phyloP scores from a whole-genome alignment of 2,329 filamentous ascomycete genomes.

The Sporothrix brunneoviolacea region DNA sequence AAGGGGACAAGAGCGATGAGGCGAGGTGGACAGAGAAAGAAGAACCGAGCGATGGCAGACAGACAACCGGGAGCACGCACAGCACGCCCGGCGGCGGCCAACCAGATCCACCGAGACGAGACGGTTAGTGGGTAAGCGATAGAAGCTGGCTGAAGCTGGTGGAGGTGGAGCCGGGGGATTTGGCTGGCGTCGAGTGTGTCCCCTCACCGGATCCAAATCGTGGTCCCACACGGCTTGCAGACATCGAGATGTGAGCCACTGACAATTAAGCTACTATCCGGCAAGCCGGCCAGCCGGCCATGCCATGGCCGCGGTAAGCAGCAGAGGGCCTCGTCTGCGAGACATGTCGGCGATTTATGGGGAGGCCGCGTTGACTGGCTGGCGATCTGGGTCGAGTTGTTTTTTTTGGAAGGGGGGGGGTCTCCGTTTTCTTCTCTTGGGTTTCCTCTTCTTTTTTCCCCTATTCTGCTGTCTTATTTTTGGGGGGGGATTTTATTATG shows the following conservation, averaged over 20 bases:
- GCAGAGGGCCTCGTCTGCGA: background rate
- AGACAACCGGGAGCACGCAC: too few relatives aligned
- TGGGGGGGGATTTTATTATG: too few relatives aligned
- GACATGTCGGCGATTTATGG: background rate
- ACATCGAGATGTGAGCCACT: background rate
- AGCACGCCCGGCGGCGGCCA: too few relatives aligned
- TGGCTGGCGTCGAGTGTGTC: background rate
- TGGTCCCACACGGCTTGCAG: conserved; percentile 6
- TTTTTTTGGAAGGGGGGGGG: too few relatives aligned
- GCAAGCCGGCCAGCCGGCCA: too few relatives aligned
- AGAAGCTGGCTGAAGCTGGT: too few relatives aligned
- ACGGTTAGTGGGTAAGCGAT: background rate
- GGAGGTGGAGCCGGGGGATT: background rate
- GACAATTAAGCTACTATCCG: background rate
- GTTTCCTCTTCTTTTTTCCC: background rate
- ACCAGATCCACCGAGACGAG: background rate
- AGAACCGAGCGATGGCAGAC: too few relatives aligned
- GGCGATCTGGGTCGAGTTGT: too few relatives aligned
- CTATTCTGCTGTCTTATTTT: background rate
- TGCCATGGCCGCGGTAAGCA: background rate
- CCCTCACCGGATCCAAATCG: conserved; percentile 9
- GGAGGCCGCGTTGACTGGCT: too few relatives aligned
- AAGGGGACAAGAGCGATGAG: too few relatives aligned
- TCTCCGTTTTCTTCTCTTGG: background rate
- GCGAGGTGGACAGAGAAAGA: too few relatives aligned